phyloP scores from a whole-genome alignment of 257 asterid genomes.

The Coffea eugenioides region DNA sequence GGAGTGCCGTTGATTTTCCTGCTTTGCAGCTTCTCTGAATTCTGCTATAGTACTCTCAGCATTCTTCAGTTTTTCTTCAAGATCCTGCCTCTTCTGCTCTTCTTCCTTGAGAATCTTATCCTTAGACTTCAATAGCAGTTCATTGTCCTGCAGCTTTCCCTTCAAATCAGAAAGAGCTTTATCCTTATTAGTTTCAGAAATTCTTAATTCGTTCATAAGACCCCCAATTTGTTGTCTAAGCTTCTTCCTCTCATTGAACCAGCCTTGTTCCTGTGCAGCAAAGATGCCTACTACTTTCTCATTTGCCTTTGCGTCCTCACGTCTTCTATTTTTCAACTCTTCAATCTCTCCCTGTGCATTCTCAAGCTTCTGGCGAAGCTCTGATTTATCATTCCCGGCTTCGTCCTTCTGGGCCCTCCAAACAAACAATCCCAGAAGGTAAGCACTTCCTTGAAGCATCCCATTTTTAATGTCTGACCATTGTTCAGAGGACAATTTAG shows the following conservation, averaged over 20 bases:
- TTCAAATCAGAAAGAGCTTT: slow-evolving; percentile 47
- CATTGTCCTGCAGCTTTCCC: slow-evolving; percentile 48
- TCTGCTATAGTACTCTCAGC: slow-evolving; percentile 46
- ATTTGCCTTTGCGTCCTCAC: slow-evolving; percentile 87
- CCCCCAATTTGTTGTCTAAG: slow-evolving; percentile 68
- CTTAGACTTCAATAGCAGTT: slow-evolving; percentile 43
- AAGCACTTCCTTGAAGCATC: slow-evolving; percentile 68
- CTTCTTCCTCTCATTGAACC: slow-evolving; percentile 70
- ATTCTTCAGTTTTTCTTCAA: slow-evolving; percentile 48
- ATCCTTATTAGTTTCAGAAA: slow-evolving; percentile 40
- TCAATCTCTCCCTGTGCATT: slow-evolving; percentile 46
- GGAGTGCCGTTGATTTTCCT: slow-evolving; percentile 60
- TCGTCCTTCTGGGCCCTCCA: slow-evolving; percentile 57
- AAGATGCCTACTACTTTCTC: slow-evolving; percentile 77
- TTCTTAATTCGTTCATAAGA: slow-evolving; percentile 61
- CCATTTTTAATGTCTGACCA: slow-evolving; percentile 55
- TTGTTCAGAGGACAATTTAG: slow-evolving; percentile 45
- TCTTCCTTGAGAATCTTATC: slow-evolving; percentile 50
- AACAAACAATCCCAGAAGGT: slow-evolving; percentile 67
- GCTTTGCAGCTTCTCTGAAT: slow-evolving; percentile 38
- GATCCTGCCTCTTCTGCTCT: slow-evolving; percentile 40
- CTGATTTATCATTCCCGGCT: slow-evolving; percentile 22
- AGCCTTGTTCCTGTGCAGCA: slow-evolving; percentile 78
- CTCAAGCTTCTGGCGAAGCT: slow-evolving; percentile 49
- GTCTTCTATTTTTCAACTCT: slow-evolving; percentile 61